Evolutionary conservation across 1,139 yeast genomes (phyloP).

Genomic region (Pichia sp.): DNA sequence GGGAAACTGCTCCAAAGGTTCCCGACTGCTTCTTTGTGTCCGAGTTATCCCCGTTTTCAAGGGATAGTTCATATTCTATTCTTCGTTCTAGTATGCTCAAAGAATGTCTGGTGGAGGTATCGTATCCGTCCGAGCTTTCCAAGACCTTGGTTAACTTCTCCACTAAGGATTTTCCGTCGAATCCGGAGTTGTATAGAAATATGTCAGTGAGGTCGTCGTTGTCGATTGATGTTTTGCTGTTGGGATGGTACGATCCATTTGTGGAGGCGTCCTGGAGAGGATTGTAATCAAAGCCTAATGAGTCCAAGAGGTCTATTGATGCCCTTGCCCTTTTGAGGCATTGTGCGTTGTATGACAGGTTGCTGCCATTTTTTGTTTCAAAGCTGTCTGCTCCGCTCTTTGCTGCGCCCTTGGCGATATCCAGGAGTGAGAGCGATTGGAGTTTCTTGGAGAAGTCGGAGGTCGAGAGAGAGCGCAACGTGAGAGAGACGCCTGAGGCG

Average conservation of each 20-base stretch:
- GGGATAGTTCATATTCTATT: constrained; percentile 23
- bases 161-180: constrained; percentile 40
- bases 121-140: constrained; percentile 33
- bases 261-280: constrained; percentile 1
- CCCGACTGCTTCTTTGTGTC: not conserved
- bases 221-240: constrained; percentile 15
- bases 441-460: constrained; percentile 14
- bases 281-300: constrained; percentile 11
- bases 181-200: constrained; percentile 14
- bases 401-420: constrained; percentile 6
- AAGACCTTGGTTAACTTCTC: constrained; percentile 37
- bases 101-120: constrained; percentile 46
- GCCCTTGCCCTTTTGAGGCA: constrained; percentile 41
- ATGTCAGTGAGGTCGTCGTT: constrained; percentile 5
- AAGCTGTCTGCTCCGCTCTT: not conserved
- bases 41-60: not conserved
- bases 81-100: constrained; percentile 45
- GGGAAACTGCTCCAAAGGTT: not conserved
- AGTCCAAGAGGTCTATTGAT: constrained; percentile 25
- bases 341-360: constrained; percentile 7
- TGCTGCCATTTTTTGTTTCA: not conserved
- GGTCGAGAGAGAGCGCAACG: constrained; percentile 12
- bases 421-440: constrained; percentile 13
- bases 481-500: constrained; percentile 8
- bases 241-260: not conserved